Evolutionary conservation across 2,329 filamentous ascomycete genomes (phyloP).

Genomic region (Ascocoryne sarcoides): DNA sequence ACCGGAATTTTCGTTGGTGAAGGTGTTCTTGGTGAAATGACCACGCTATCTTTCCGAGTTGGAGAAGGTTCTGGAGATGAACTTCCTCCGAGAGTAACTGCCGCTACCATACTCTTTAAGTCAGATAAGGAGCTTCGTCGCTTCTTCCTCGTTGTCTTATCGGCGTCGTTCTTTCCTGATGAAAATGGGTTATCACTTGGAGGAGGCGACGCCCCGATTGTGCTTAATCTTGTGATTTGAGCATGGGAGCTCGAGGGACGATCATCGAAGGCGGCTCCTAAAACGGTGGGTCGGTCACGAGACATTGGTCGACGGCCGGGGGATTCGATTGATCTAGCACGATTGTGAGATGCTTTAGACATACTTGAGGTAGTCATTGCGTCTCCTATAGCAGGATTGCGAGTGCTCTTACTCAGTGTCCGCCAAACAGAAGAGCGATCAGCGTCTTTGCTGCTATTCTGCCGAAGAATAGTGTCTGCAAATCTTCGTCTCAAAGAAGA

Average conservation of each 20-base stretch:
- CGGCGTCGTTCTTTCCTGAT: conserved; percentile 33
- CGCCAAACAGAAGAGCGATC: conserved; percentile 73
- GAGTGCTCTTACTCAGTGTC: conserved; percentile 74
- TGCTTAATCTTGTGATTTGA: conserved; percentile 19
- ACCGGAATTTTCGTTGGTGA: conserved; percentile 27
- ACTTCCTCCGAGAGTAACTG: conserved; percentile 42
- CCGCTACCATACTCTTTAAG: conserved; percentile 59
- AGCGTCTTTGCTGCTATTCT: conserved; percentile 70
- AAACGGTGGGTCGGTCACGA: conserved; percentile 50
- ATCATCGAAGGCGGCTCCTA: conserved; percentile 52
- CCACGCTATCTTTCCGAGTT: background rate
- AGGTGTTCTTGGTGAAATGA: conserved; percentile 23
- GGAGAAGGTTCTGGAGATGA: conserved; percentile 14
- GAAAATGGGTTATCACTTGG: conserved; percentile 22
- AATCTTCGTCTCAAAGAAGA: conserved; percentile 81
- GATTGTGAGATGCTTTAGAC: conserved; percentile 56
- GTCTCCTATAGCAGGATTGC: conserved; percentile 51
- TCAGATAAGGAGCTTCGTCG: conserved; percentile 88
- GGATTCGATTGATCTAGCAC: conserved; percentile 71
- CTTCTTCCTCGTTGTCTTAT: conserved; percentile 57
- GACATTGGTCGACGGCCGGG: conserved; percentile 47
- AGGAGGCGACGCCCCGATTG: conserved; percentile 26
- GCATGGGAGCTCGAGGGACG: conserved; percentile 50
- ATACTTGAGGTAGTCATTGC: conserved; percentile 42
- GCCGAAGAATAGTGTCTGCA: conserved; percentile 65